A percentile compares a stretch with the other conserved stretches of the same genome.
Conservation (phyloP, 164 flowering plant species). For the Vitis amurensis region DNA sequence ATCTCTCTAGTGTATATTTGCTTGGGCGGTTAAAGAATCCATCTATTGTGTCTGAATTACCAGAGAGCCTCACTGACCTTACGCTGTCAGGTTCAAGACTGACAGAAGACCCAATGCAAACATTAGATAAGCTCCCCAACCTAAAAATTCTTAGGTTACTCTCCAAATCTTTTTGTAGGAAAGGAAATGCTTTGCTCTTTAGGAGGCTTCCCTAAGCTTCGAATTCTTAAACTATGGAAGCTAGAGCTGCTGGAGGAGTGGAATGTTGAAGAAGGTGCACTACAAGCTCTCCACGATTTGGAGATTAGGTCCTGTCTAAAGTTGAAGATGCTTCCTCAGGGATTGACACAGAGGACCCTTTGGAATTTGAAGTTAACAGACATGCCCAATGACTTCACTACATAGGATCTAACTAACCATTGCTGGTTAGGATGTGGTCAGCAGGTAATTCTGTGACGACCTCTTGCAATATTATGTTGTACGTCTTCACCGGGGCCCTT, state of each 20-base stretch:
- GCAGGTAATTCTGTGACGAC: too few relatives aligned
- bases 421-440: too few relatives aligned
- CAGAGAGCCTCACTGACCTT: constrained; percentile 19
- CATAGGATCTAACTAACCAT: too few relatives aligned
- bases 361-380: too few relatives aligned
- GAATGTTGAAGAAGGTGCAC: constrained; percentile 18
- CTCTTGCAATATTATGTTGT: too few relatives aligned
- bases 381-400: too few relatives aligned
- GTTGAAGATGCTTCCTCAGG: constrained; percentile 1
- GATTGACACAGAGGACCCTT: too few relatives aligned
- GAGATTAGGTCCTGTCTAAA: constrained; percentile 16
- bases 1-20: too few relatives aligned
- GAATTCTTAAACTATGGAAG: constrained; percentile 22
- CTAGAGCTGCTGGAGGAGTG: constrained; percentile 19
- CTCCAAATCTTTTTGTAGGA: constrained; percentile 14
- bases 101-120: constrained; percentile 22
- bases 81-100: constrained; percentile 17
- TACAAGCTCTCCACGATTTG: constrained; percentile 15
- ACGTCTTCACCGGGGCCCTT: too few relatives aligned
- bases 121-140: constrained; percentile 11
- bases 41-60: background rate
- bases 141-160: constrained; percentile 19
- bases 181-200: constrained; percentile 8
- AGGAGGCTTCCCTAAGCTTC: constrained; percentile 15
- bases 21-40: too few relatives aligned